phyloP scores from a whole-genome alignment of 768 basidiomycete genomes.

The Naganishia vishniacii region DNA sequence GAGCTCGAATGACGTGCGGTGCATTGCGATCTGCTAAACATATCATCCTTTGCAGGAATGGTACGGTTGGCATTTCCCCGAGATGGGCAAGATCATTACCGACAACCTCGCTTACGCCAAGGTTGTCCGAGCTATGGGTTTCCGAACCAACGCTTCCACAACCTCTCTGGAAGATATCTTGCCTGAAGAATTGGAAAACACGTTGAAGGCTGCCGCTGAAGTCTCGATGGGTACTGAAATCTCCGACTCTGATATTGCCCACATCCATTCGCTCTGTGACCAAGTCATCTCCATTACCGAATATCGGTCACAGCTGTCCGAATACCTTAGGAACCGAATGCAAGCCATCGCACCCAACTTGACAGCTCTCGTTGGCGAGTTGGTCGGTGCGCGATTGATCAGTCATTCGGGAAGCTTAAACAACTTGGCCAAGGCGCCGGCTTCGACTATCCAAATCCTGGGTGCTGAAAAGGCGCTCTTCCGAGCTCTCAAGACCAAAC shows the following conservation, averaged over 20 bases:
- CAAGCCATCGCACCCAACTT: conserved; percentile 95
- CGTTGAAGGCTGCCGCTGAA: conserved; percentile 90
- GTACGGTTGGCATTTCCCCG: conserved; percentile 99
- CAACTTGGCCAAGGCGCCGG: conserved; percentile 53
- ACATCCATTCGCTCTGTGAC: conserved; percentile 94
- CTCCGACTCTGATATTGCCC: conserved; percentile 89
- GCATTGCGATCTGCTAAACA: conserved; percentile 9
- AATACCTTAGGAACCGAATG: conserved; percentile 97
- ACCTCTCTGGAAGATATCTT: conserved; percentile 84
- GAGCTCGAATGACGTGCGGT: conserved; percentile 30
- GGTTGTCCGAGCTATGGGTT: conserved; percentile 88
- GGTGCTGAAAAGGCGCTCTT: conserved; percentile 55
- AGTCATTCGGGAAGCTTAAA: conserved; percentile 54
- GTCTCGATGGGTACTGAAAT: conserved; percentile 99
- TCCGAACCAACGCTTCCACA: conserved; percentile 84
- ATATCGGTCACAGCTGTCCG: conserved; percentile 89
- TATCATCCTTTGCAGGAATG: conserved; percentile 65
- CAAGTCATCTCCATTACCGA: conserved; percentile 94
- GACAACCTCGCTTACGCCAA: conserved; percentile 98
- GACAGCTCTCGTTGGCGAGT: conserved; percentile 73
- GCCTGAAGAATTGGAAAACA: conserved; percentile 92
- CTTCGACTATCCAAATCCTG: conserved; percentile 54
- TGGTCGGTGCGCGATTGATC: conserved; percentile 69
- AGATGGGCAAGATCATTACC: conserved; percentile 95
- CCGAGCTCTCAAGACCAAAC: conserved; percentile 54